phyloP scores from a whole-genome alignment of 2,329 filamentous ascomycete species.

The Hypoxylon sp. region DNA sequence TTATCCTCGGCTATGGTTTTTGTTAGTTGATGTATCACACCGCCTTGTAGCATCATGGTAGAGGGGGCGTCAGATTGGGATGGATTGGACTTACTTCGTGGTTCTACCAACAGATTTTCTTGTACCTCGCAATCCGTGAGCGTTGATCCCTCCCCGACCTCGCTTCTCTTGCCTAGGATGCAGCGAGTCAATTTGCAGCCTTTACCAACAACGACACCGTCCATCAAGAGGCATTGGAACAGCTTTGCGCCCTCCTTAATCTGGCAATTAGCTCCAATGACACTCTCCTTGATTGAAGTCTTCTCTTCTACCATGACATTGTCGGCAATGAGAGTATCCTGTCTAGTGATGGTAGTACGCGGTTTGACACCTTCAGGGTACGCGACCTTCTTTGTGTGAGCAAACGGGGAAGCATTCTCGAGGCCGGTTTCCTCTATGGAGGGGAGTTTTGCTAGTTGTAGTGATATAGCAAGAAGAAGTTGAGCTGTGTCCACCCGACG shows the following conservation, averaged over 20 bases:
- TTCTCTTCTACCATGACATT: slow-evolving; percentile 93
- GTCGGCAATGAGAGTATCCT: slow-evolving; percentile 85
- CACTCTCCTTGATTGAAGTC: slow-evolving; percentile 90
- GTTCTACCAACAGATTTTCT: slow-evolving; percentile 86
- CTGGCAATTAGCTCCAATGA: slow-evolving; percentile 88
- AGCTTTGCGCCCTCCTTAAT: slow-evolving; percentile 89
- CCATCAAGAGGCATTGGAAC: slow-evolving; percentile 91
- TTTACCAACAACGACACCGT: slow-evolving; percentile 86
- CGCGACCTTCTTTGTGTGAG: slow-evolving; percentile 83
- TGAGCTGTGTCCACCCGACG: slow-evolving; percentile 90
- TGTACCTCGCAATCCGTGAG: slow-evolving; percentile 93
- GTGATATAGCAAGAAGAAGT: slow-evolving; percentile 82
- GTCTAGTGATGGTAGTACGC: slow-evolving; percentile 83
- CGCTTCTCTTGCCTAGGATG: slow-evolving; percentile 83
- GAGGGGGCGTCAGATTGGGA: slow-evolving; percentile 18
- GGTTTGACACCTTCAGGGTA: slow-evolving; percentile 85
- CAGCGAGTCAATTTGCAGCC: slow-evolving; percentile 89
- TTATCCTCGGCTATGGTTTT: slow-evolving; percentile 71
- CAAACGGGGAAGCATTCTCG: slow-evolving; percentile 75
- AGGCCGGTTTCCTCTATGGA: slow-evolving; percentile 73
- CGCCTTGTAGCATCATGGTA: slow-evolving; percentile 8
- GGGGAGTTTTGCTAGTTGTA: slow-evolving; percentile 88
- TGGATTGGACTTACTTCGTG: slow-evolving; percentile 70
- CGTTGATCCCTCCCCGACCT: slow-evolving; percentile 84
- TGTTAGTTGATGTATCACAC: slow-evolving; percentile 46